Conservation (phyloP, 139 green algal species). For the Choricystis sp. region DNA sequence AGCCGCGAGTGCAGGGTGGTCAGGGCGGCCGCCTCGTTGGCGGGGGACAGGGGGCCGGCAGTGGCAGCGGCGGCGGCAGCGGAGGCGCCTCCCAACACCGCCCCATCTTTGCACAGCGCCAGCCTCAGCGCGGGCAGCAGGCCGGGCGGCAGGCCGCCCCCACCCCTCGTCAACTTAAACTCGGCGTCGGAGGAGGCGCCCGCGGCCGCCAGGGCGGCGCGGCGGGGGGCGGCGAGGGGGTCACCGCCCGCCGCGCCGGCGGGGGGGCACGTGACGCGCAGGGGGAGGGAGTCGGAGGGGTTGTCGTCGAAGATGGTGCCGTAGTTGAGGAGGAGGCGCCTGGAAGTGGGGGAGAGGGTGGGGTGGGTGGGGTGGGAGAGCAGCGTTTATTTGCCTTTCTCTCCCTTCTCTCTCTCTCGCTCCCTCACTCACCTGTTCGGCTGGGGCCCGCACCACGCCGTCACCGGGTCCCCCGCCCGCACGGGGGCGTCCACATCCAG, state of each 20-base stretch:
- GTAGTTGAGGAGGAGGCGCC: slow-evolving; percentile 61
- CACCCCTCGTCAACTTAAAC: slow-evolving; percentile 21
- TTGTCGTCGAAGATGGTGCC: slow-evolving; percentile 32
- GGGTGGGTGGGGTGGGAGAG: too few species aligned
- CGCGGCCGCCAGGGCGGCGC: too few species aligned
- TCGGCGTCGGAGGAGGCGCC: slow-evolving; percentile 22
- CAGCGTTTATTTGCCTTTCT: too few species aligned
- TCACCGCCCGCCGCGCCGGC: too few species aligned
- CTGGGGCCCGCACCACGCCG: slow-evolving; percentile 88
- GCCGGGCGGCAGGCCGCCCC: slow-evolving; percentile 25
- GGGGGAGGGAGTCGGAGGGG: slow-evolving; percentile 6
- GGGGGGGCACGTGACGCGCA: too few species aligned
- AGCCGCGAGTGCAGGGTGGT: slow-evolving; percentile 35
- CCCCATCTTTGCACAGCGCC: slow-evolving; percentile 35
- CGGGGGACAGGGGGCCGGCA: slow-evolving; percentile 10
- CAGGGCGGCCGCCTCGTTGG: slow-evolving; percentile 33
- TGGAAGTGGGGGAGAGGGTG: too few species aligned
- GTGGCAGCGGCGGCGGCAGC: slow-evolving; percentile 4
- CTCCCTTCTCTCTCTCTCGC: too few species aligned
- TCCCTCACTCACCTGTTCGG: slow-evolving; percentile 76
- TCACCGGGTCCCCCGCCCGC: slow-evolving; percentile 45
- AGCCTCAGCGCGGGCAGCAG: slow-evolving; percentile 70
- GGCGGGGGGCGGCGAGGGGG: too few species aligned
- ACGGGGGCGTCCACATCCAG: slow-evolving; percentile 52
- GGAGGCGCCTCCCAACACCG: not conserved